Base-by-base conservation (phyloP, 2,329 filamentous ascomycete genomes). In the Stromatinia cepivora region DNA sequence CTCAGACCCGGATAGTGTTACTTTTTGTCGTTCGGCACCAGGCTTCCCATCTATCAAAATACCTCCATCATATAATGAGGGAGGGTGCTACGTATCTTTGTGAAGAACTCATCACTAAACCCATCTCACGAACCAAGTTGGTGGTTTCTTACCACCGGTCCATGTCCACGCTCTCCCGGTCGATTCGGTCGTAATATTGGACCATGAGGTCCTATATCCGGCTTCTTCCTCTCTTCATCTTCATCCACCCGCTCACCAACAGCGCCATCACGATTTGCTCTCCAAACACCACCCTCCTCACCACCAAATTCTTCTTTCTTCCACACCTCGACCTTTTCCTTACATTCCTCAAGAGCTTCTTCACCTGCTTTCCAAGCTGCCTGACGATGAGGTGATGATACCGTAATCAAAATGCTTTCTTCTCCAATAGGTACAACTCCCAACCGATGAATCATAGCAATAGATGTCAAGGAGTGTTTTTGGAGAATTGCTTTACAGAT, bases 321-420 rank as follows among this genome's bases (percentile, higher is more conserved):
- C 94, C 94, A 97, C 54, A 99, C 90, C 82, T 99, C 95, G n/a
- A 92, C 92, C 73, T 85, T 88, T 68, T 86, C 87, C 82, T 98
- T 99, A 77, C 92, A 93, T 78, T 87, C 83, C 82, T 98, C 94
- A 70, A 98, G 81, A 46, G 93, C 91, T 81, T 96, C 92, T 82
- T 98, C 94, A 0, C 92, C 94, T 0, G 91, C 94, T 75, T 83
- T 82, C 94, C 94, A 99, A 7, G 92, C 94, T 20, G 91, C 92
- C 75, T 91, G 87, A 10, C 95, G 85, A 81, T 98, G 95, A 48
- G 91, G 88, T 39, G 92, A 86, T 56, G 92, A 93, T 5, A 97
- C 91, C 1, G 92, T 92, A 75, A 98, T 93, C 68, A 96, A 82
- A 71, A 99, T 94, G 78, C 92, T 97, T 81, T 97, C 94, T 80